A percentile compares a stretch with the other conserved stretches of the same genome.
Conservation (phyloP, 768 basidiomycete genomes). For the Tulasnella sp. region DNA sequence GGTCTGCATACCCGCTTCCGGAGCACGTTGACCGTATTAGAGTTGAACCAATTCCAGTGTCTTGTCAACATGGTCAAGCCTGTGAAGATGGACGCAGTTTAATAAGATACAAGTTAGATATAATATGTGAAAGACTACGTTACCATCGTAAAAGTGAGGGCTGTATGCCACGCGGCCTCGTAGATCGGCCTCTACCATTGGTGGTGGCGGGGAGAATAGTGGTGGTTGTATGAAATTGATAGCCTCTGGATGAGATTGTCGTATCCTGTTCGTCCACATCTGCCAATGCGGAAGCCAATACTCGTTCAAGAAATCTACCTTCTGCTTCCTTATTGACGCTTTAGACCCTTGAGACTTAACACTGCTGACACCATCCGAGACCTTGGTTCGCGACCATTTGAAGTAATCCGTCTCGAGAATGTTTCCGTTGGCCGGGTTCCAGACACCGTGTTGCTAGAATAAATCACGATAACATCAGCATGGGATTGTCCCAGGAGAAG, state of each 20-base stretch:
- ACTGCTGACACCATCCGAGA: background rate
- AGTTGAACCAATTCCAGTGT: constrained; percentile 93
- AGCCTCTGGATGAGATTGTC: constrained; percentile 61
- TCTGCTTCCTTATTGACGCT: constrained; percentile 1
- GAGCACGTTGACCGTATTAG: constrained; percentile 85
- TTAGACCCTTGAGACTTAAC: no score
- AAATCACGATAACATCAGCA: background rate
- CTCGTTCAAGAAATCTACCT: constrained; percentile 59
- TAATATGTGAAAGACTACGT: background rate
- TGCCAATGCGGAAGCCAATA: constrained; percentile 71
- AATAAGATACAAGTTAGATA: background rate
- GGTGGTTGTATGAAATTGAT: constrained; percentile 87
- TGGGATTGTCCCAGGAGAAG: no score
- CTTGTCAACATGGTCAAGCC: constrained; percentile 78
- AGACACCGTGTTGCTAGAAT: constrained; percentile 53
- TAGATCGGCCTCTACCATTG: constrained; percentile 41
- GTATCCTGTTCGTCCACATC: constrained; percentile 46
- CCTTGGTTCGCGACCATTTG: constrained; percentile 31
- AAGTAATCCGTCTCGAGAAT: constrained; percentile 76
- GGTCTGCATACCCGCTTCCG: constrained; percentile 29
- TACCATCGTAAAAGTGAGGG: constrained; percentile 82
- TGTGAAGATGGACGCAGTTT: background rate
- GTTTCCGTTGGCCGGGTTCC: constrained; percentile 61
- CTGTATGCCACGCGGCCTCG: constrained; percentile 63
- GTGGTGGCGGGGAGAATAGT: constrained; percentile 74